phyloP scores from a whole-genome alignment of 495 filamentous ascomycete species.

The Daldinia vernicosa region DNA sequence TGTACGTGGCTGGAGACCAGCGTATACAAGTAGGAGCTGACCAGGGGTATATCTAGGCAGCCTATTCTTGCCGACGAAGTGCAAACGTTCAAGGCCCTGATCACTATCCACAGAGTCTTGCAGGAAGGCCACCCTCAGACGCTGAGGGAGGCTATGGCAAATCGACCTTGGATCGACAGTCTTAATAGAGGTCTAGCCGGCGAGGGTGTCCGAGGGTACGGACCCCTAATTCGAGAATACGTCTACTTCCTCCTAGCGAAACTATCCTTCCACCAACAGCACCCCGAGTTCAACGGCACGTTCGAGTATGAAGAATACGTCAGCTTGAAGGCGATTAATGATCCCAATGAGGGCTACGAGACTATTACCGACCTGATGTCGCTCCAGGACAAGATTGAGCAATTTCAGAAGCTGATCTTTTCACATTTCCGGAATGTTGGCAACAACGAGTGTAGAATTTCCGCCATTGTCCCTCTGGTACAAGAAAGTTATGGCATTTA shows the following conservation, averaged over 20 bases:
- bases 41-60: conserved; percentile 64
- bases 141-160: conserved; percentile 86
- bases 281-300: conserved; percentile 98
- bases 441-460: conserved; percentile 97
- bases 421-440: conserved; percentile 89
- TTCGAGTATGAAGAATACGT: conserved; percentile 99
- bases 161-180: conserved; percentile 91
- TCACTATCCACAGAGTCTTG: conserved; percentile 93
- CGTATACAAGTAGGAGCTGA: conserved; percentile 29
- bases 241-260: conserved; percentile 94
- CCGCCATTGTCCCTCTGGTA: conserved; percentile 89
- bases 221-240: conserved; percentile 91
- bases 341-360: conserved; percentile 99
- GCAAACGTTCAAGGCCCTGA: conserved; percentile 91
- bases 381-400: conserved; percentile 96
- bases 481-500: conserved; percentile 99
- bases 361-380: conserved; percentile 97
- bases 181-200: conserved; percentile 84
- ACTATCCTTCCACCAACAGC: conserved; percentile 90
- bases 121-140: conserved; percentile 94
- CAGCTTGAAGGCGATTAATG: conserved; percentile 96
- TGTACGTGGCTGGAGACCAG: conserved; percentile 63
- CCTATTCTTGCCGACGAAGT: conserved; percentile 95
- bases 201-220: conserved; percentile 91
- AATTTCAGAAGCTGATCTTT: conserved; percentile 97